Conservation (phyloP, 805 yeast genomes). For the Priceomyces medius region DNA sequence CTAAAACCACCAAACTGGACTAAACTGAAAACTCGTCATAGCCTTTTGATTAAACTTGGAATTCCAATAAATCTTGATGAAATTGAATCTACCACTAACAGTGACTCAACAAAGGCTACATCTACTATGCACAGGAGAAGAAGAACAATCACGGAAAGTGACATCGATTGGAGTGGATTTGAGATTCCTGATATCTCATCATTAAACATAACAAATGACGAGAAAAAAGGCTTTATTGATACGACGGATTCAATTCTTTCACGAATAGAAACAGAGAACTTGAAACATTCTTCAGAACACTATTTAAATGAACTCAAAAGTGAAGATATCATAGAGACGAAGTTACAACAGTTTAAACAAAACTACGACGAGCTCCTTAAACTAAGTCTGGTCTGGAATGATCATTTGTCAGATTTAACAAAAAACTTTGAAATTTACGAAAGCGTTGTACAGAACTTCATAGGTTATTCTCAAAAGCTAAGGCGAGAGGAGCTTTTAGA, state of each 20-base stretch:
- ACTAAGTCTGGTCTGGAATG: constrained; percentile 49
- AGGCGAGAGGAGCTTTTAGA: constrained; percentile 49
- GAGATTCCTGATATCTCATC: constrained; percentile 35
- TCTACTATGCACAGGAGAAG: constrained; percentile 11
- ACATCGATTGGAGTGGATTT: constrained; percentile 36
- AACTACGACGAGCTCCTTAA: constrained; percentile 26
- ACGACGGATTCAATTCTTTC: constrained; percentile 27
- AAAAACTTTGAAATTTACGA: constrained; percentile 78
- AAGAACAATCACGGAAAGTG: constrained; percentile 26
- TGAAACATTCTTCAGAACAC: constrained; percentile 29
- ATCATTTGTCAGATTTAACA: constrained; percentile 46
- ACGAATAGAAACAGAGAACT: constrained; percentile 32
- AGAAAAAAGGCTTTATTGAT: constrained; percentile 22
- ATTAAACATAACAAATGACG: constrained; percentile 28
- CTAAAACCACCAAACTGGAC: constrained; percentile 68
- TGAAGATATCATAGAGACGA: constrained; percentile 24
- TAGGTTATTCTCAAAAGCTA: constrained; percentile 84
- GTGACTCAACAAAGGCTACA: neutral
- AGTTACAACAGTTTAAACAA: constrained; percentile 28
- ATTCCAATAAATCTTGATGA: constrained; percentile 74
- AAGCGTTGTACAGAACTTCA: constrained; percentile 81
- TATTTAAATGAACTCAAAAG: constrained; percentile 20
- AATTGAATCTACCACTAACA: constrained; percentile 12
- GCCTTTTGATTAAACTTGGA: constrained; percentile 62
- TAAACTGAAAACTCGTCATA: constrained; percentile 61